Conservation (phyloP, 2,329 filamentous ascomycete genomes). For the Fusarium tjaetaba region DNA sequence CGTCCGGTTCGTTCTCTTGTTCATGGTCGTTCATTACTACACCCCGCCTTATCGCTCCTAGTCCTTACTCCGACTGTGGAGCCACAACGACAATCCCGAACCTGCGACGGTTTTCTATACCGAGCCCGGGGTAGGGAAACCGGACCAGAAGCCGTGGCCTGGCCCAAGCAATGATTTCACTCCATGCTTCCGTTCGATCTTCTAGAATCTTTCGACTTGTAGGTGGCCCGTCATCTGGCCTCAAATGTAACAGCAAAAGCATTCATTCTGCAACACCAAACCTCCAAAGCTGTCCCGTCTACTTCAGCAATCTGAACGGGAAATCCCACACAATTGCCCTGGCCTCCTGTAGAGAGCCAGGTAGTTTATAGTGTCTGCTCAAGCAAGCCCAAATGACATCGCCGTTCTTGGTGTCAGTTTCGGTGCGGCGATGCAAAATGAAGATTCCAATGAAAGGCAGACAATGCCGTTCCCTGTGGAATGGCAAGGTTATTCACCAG, state of each 20-base stretch:
- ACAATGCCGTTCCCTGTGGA: slow-evolving; percentile 20
- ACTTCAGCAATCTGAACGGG: not conserved
- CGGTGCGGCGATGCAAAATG: slow-evolving; percentile 42
- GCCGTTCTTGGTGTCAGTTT: slow-evolving; percentile 32
- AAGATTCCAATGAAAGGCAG: slow-evolving; percentile 29
- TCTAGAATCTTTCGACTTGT: slow-evolving; percentile 8
- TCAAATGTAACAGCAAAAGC: slow-evolving; percentile 16
- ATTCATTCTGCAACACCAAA: not conserved
- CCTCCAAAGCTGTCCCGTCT: not conserved
- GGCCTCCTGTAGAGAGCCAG: slow-evolving; percentile 20
- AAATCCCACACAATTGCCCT: slow-evolving; percentile 7
- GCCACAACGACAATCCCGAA: slow-evolving; percentile 28
- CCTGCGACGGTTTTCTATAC: slow-evolving; percentile 34
- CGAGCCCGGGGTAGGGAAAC: slow-evolving; percentile 29
- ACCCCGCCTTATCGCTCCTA: slow-evolving; percentile 23
- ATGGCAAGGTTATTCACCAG: slow-evolving; percentile 26
- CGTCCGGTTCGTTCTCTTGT: slow-evolving; percentile 40
- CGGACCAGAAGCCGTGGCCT: slow-evolving; percentile 30
- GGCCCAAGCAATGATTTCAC: slow-evolving; percentile 26
- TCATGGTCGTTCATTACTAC: slow-evolving; percentile 23
- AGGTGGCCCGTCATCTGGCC: not conserved
- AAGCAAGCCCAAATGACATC: slow-evolving; percentile 28
- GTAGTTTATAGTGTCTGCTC: slow-evolving; percentile 27
- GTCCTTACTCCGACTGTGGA: slow-evolving; percentile 31
- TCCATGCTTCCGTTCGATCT: slow-evolving; percentile 9